These are phyloP conservation scores for Vitis riparia DNA, from an alignment of 164 flowering plant genomes.

Conservation along the genomic window DNA sequence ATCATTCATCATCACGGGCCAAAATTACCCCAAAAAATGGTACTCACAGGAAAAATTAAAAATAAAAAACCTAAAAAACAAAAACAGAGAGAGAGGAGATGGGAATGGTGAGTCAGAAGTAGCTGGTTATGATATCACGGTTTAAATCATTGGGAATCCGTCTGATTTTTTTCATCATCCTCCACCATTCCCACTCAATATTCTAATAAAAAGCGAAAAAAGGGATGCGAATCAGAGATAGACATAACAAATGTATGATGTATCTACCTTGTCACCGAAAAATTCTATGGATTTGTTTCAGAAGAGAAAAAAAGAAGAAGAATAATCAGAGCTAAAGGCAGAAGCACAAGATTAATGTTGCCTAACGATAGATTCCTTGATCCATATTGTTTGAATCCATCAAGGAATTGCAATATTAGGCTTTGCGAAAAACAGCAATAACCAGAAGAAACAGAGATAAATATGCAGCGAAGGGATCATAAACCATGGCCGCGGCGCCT, in stretches of 20 bases:
- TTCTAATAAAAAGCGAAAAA: background rate
- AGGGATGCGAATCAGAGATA: background rate
- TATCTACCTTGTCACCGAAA: slow-evolving; percentile 40
- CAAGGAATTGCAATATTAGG: slow-evolving; percentile 41
- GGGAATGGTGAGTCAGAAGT: slow-evolving; percentile 29
- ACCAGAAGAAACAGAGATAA: background rate
- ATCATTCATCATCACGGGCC: slow-evolving; percentile 25
- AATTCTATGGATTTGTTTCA: slow-evolving; percentile 1
- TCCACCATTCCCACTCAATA: background rate
- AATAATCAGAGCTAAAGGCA: slow-evolving; percentile 33
- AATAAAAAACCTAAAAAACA: background rate
- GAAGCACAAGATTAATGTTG: slow-evolving; percentile 21
- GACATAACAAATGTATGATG: background rate
- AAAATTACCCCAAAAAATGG: background rate
- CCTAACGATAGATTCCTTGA: slow-evolving; percentile 41
- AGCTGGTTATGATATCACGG: slow-evolving; percentile 28
- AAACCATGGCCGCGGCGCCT: too few species aligned
- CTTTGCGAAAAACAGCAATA: background rate
- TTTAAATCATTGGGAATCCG: slow-evolving; percentile 61
- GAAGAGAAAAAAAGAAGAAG: slow-evolving; percentile 1
- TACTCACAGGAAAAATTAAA: background rate
- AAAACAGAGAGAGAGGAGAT: background rate
- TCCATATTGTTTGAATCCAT: background rate
- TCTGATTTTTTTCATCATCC: slow-evolving; percentile 51
- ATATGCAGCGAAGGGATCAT: background rate